Evolutionary conservation across 2,329 filamentous ascomycete species (phyloP).

Genomic region (Paraphoma sp.): DNA sequence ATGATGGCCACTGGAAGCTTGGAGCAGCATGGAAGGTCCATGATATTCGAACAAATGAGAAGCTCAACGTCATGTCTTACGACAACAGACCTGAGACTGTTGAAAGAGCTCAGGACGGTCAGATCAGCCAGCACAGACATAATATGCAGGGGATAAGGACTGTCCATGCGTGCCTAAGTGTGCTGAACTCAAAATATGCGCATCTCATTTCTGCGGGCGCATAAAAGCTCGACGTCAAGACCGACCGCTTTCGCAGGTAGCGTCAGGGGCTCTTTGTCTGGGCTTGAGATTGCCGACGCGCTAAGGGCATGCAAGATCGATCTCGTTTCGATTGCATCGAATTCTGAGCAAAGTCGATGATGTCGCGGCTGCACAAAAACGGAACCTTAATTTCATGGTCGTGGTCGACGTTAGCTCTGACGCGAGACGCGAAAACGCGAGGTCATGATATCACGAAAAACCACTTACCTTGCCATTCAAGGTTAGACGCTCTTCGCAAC

Average conservation of each 20-base stretch:
- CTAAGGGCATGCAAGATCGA: constrained; percentile 25
- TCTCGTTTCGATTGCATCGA: constrained; percentile 18
- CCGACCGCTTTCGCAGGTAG: constrained; percentile 14
- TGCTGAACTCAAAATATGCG: not conserved
- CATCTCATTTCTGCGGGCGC: constrained; percentile 2
- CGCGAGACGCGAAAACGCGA: constrained; percentile 26
- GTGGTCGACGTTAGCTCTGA: constrained; percentile 23
- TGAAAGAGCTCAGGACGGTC: not conserved
- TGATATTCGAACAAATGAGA: too few species aligned
- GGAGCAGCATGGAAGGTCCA: too few species aligned
- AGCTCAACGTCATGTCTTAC: not conserved
- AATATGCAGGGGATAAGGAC: not conserved
- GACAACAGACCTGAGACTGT: too few species aligned
- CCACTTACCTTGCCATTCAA: constrained; percentile 12
- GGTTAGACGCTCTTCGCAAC: not conserved
- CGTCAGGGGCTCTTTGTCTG: constrained; percentile 27
- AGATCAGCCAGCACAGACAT: not conserved
- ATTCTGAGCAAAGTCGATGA: constrained; percentile 20
- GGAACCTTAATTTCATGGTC: constrained; percentile 15
- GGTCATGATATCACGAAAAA: constrained; percentile 24
- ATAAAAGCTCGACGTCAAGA: constrained; percentile 29
- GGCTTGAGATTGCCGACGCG: constrained; percentile 23
- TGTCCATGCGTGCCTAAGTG: not conserved
- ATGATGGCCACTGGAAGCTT: too few species aligned
- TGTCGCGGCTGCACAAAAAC: constrained; percentile 11